Base-by-base conservation (phyloP, 2,329 filamentous ascomycete species). In the Chrysoporthe deuterocubensis region DNA sequence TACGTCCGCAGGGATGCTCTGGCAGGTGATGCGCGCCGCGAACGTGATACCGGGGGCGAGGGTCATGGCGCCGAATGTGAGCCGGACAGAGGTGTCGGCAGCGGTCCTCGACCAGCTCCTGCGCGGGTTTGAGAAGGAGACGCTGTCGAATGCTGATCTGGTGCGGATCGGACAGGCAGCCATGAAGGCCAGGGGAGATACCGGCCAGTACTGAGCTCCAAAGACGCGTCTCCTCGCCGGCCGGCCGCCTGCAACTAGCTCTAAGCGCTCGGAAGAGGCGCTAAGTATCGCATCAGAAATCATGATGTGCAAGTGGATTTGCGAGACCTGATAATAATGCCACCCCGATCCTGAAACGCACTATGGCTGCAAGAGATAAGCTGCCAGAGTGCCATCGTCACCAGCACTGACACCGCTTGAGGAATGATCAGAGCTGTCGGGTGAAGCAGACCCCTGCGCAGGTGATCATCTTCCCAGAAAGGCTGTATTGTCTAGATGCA, bases 51-150 rank as follows among this genome's bases (percentile, higher is more conserved):
- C 70, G 1, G 74, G 84, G 1, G 46, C 18, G 13, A 59, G 46
- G 18, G 21, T 48, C 50, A 42, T 65, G 42, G 59, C 59, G 18
- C 34, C 48, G 2, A 68, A 61, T 16, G 34, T 68, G 14, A 40
- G 26, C 44, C 42, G 42, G 16, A 21, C 42, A 18, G 69, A 72
- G 5, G 68, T 82, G 1, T 75, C 81, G 0, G 79, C 81, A 0
- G 79, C 79, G 0, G 72, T 86, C 72, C 58, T 87, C 6, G 74
- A 83, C 16, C 81, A 83, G 68, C 80, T 78, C 0, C 58, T 82
- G 0, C 73, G 79, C 42, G 84, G 84, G 42, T 80, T 85, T 46
- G 80, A 81, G 60, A 82, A 81, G 71, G 82, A 85, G 0, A 77
- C 81, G 1, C 71, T 85, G 26, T 52, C 73, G 62, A 83, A 82